Evolutionary conservation across 306 rosid species (phyloP).

Genomic region (Comarum palustre): DNA sequence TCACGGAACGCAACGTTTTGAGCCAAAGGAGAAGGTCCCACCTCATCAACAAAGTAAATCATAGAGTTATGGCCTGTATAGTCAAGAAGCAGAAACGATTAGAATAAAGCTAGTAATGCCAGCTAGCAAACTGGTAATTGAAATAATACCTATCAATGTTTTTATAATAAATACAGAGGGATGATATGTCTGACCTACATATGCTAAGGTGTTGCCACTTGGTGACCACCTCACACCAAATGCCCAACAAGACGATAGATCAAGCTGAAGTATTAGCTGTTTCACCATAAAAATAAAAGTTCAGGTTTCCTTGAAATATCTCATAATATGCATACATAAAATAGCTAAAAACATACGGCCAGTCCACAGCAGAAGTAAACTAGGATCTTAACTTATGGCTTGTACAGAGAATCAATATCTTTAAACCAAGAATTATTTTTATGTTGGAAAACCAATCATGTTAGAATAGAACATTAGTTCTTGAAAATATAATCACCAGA

Average conservation of each 20-base stretch:
- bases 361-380: background rate
- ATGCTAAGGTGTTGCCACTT: constrained; percentile 90
- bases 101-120: constrained; percentile 10
- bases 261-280: constrained; percentile 91
- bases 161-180: constrained; percentile 13
- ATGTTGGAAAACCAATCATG: background rate
- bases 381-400: background rate
- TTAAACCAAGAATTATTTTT: background rate
- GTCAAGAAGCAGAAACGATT: constrained; percentile 15
- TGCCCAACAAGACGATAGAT: constrained; percentile 87
- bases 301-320: background rate
- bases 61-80: constrained; percentile 84
- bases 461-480: background rate
- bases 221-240: constrained; percentile 98
- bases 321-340: background rate
- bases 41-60: constrained; percentile 88
- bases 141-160: constrained; percentile 17
- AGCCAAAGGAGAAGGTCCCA: constrained; percentile 94
- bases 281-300: constrained; percentile 31
- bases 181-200: constrained; percentile 69
- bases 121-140: constrained; percentile 20
- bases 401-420: background rate
- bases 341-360: background rate
- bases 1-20: constrained; percentile 84
- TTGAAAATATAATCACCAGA: background rate